Evolutionary conservation across 2,329 filamentous ascomycete genomes (phyloP), one percentile per base, ranked within the genome.

Genomic region (Coleophoma crateriformis): DNA sequence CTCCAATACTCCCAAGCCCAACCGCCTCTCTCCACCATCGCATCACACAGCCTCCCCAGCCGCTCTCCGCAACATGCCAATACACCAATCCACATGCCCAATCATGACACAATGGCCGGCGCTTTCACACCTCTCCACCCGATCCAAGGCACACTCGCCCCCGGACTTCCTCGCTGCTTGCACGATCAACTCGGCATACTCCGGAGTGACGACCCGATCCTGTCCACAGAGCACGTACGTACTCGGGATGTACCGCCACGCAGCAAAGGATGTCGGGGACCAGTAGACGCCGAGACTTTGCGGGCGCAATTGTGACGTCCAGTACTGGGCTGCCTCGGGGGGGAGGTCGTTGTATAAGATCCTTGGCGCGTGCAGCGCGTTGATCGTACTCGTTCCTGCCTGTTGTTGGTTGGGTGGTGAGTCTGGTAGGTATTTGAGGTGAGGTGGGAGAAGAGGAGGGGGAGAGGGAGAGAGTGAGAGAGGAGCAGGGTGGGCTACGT

Each of bases 291-390:
- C 66, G 8, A 71, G 58, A 40, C 65, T 68, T 47, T 73, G 71
- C 0, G 58, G 60, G 4, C 58, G 62, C 2, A 73, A 65, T 38
- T 72, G 64, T 0, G 64, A 63, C 2, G 67, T 62, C 67, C 68
- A 71, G 47, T 67, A 67, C 20, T 68, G 60, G 5, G 62, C 67
- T 48, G 73, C 69, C 3, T 66, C 62, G 2, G 45, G 54, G 1
- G 70, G 60, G 8, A 74, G 41, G 53, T 74, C 71, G 53, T 72
- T 70, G 54, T 74, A 74, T 54, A 74, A 71, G 3, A 71, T 53
- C 53, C 48, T 65, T 61, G 20, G 61, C 50, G 15, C 60, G 55
- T 64, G 66, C 66, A n/a, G 44, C 40, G 40, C 67, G 61, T 15
- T 64, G 65, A 17, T 66, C 58, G 47, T 58, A 51, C 39, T 64